A percentile compares a stretch with the other conserved stretches of the same genome.
Evolutionary conservation across 768 basidiomycete genomes (phyloP).

Genomic region (Chlorophyllum brunneum): DNA sequence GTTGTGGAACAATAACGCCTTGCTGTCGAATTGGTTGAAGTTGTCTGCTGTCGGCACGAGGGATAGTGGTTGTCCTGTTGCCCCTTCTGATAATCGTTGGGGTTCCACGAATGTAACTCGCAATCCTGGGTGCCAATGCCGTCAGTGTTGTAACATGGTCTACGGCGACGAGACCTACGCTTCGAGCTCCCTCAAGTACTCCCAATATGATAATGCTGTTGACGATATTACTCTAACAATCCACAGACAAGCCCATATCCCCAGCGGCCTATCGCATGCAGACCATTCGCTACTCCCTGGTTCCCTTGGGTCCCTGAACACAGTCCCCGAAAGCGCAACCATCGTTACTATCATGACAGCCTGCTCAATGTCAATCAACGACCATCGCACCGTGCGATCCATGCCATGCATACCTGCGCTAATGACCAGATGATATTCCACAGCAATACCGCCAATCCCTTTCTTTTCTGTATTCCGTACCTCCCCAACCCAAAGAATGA

Average conservation of each 20-base stretch:
- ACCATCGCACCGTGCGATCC: background rate
- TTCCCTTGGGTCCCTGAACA: constrained; percentile 41
- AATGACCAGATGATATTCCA: constrained; percentile 48
- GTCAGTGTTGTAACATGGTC: background rate
- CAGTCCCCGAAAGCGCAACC: constrained; percentile 41
- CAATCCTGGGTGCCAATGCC: background rate
- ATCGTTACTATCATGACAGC: constrained; percentile 47
- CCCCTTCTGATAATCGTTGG: constrained; percentile 5
- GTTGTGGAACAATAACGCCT: constrained; percentile 2
- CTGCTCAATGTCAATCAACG: constrained; percentile 27
- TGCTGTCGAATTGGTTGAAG: constrained; percentile 12
- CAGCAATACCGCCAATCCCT: constrained; percentile 48
- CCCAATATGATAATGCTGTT: constrained; percentile 51
- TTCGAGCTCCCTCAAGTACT: constrained; percentile 37
- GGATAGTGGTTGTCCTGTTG: background rate
- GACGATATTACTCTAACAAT: constrained; percentile 48
- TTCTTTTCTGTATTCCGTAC: constrained; percentile 46
- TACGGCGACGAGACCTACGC: constrained; percentile 19
- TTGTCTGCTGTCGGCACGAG: constrained; percentile 3
- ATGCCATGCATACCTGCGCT: constrained; percentile 37
- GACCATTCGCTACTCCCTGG: constrained; percentile 48
- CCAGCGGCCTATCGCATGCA: constrained; percentile 62
- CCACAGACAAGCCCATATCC: constrained; percentile 68
- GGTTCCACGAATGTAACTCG: background rate
- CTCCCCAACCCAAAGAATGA: constrained; percentile 51